Conservation (phyloP, 164 flowering plant genomes). For the Aristolochia fimbriata region DNA sequence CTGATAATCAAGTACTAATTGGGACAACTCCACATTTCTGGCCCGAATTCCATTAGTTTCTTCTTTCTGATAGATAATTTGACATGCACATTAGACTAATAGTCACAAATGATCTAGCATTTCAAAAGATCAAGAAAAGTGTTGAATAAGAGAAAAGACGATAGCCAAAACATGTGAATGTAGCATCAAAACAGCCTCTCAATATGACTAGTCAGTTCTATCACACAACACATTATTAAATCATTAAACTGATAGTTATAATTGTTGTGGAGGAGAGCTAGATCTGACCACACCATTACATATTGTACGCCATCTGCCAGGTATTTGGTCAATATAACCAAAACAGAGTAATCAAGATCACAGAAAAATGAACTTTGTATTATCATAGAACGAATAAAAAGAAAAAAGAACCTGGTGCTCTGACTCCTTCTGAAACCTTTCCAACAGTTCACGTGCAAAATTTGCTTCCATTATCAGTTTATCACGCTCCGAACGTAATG, state of each 20-base stretch:
- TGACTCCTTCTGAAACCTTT: conserved; percentile 47
- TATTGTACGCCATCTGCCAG: no score
- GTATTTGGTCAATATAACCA: no score
- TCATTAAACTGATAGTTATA: no score
- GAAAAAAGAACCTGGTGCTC: conserved; percentile 43
- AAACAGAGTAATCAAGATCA: not conserved
- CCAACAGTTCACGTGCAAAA: conserved; percentile 53
- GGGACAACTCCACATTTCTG: conserved; percentile 85
- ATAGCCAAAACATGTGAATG: not conserved
- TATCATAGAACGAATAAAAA: not conserved
- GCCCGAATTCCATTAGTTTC: conserved; percentile 49
- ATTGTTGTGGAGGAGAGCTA: no score
- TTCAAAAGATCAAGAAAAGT: no score
- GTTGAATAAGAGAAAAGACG: no score
- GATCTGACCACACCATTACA: no score
- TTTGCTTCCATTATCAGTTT: conserved; percentile 53
- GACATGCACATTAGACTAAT: no score
- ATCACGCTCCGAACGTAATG: conserved; percentile 51
- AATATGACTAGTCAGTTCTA: no score
- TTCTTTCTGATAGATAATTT: conserved; percentile 31
- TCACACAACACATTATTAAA: no score
- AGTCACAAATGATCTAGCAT: no score
- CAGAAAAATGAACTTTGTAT: not conserved
- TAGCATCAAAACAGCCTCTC: not conserved
- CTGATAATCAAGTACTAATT: conserved; percentile 71